phyloP scores from a whole-genome alignment of 169 alveolate genomes.

The Theileria annulata region DNA sequence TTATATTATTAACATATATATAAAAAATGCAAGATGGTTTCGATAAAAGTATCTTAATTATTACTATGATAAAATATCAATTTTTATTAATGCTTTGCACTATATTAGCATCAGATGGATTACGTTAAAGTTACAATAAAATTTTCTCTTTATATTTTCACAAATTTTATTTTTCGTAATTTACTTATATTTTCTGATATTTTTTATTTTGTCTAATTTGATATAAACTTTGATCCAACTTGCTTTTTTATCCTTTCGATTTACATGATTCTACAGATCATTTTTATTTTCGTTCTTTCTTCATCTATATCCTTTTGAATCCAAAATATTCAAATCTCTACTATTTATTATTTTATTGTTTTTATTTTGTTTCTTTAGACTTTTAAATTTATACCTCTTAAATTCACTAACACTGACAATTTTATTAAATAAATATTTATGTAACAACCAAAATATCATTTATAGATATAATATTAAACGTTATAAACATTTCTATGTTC shows the following conservation, averaged over 20 bases:
- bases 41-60: neutral
- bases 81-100: constrained; percentile 9
- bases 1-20: neutral
- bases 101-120: constrained; percentile 29
- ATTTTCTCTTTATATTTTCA: neutral
- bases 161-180: neutral
- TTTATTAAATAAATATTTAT: too few species aligned
- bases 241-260: neutral
- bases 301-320: neutral
- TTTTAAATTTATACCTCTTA: neutral
- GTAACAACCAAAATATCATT: neutral
- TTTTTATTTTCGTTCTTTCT: neutral
- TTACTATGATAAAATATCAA: neutral
- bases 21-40: neutral
- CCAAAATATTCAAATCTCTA: neutral
- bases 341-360: neutral
- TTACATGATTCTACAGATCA: constrained; percentile 2
- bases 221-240: neutral
- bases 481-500: neutral
- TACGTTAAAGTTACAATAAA: neutral
- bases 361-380: neutral
- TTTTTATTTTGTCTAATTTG: neutral
- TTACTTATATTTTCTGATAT: neutral
- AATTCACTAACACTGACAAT: neutral
- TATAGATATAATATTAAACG: neutral